Percentiles rank a stretch among this genome's conserved stretches.
Conservation (phyloP, 108 stramenopile genomes). For the Thalassiosira profunda region DNA sequence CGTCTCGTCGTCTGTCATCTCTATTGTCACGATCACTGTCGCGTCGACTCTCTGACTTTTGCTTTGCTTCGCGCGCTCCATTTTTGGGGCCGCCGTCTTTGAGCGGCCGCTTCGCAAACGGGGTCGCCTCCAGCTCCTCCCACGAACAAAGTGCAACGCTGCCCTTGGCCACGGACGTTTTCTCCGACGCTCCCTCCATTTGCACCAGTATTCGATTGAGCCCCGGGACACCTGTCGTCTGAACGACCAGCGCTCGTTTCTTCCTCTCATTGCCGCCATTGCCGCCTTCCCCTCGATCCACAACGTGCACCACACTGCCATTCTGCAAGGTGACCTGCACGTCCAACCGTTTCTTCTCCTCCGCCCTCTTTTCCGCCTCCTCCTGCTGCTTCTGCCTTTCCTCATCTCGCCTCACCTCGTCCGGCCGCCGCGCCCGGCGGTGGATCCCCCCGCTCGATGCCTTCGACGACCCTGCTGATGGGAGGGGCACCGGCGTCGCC, state of each 20-base stretch:
- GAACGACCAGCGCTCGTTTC: conserved; percentile 59
- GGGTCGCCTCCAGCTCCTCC: conserved; percentile 62
- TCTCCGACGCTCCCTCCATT: conserved; percentile 56
- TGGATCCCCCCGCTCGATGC: conserved; percentile 24
- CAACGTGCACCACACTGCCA: conserved; percentile 75
- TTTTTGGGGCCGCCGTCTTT: no score
- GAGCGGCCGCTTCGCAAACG: conserved; percentile 64
- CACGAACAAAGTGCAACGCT: conserved; percentile 59
- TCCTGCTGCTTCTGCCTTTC: conserved; percentile 50
- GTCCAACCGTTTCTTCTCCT: conserved; percentile 55
- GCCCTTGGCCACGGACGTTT: conserved; percentile 65
- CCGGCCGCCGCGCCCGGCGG: conserved; percentile 45
- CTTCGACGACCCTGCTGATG: conserved; percentile 2
- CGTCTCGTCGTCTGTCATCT: conserved; percentile 19
- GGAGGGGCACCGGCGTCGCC: conserved; percentile 69
- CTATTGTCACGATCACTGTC: not conserved
- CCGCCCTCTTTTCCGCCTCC: conserved; percentile 44
- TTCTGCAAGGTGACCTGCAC: conserved; percentile 77
- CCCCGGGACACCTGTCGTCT: conserved; percentile 84
- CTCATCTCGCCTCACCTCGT: conserved; percentile 75
- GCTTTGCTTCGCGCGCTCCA: not conserved
- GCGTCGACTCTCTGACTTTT: not conserved
- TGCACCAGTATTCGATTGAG: conserved; percentile 79
- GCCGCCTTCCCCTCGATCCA: no score
- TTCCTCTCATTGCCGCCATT: conserved; percentile 2